Conservation (phyloP, 169 alveolate genomes). For the Plasmodium vivax region DNA sequence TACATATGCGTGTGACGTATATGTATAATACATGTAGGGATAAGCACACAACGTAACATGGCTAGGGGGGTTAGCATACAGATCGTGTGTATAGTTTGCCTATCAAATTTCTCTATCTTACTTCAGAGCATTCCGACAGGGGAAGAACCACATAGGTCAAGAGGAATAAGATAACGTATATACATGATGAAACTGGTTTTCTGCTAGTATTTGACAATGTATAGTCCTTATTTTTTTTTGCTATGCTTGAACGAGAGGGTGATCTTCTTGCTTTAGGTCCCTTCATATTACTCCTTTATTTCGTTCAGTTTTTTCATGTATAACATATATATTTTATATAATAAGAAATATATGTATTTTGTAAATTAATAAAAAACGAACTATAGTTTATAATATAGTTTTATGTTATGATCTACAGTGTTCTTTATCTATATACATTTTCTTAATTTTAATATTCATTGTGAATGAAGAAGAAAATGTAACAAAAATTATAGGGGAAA, state of each 20-base stretch:
- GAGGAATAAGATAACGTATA: not conserved
- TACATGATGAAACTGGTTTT: not conserved
- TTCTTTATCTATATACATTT: not conserved
- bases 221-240: not conserved
- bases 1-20: not conserved
- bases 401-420: not conserved
- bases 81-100: not conserved
- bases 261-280: not conserved
- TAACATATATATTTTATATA: not conserved
- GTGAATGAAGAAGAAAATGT: not conserved
- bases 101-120: not conserved
- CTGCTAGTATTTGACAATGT: not conserved
- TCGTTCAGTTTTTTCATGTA: not conserved
- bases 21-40: not conserved
- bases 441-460: not conserved
- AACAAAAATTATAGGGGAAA: not conserved
- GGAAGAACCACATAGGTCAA: constrained; percentile 18
- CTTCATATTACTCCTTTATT: not conserved
- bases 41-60: not conserved
- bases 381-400: not conserved
- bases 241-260: not conserved
- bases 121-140: not conserved
- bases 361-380: not conserved
- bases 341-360: not conserved
- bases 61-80: not conserved